Evolutionary conservation across 1,284 basidiomycete genomes (phyloP), one percentile per base, ranked within the genome.

Genomic region (Kalmanozyma brasiliensis): DNA sequence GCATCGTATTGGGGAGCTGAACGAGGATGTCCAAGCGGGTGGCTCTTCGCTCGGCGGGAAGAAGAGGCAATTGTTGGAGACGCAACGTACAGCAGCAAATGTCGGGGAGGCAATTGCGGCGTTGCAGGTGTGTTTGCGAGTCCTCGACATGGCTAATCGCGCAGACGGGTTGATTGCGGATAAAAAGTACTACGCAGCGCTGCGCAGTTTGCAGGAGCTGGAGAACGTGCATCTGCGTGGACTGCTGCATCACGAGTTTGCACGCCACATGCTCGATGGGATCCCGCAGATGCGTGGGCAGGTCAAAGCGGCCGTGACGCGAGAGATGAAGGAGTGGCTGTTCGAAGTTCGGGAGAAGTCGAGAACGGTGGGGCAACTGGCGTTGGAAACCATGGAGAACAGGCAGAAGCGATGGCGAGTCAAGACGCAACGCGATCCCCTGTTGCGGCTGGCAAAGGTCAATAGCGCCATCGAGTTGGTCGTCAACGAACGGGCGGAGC

Each of bases 21-120:
- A 88, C 77, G 84, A 85, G 10, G 86, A 87, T 67, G 85, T 87
- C 58, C 86, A 82, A 48, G 63, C 76, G 0, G 78, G 80, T 11
- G 79, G 80, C 0, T 55, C 69, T 16, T 67, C 72, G 13, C 41
- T 82, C 10, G 73, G 61, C 13, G 67, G 60, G 47, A 77, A 77
- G 49, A 82, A 82, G 43, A 57, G 59, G 23, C 68, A 69, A 40
- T 48, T 82, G 14, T 84, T 98, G 14, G 92, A 97, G 82, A 89
- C 91, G 22, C 92, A 92, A 84, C 91, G 93, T 83, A 94, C 94
- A 0, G 92, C 91, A 2, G 87, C 89, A 14, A 96, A 98, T 83
- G 86, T 99, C 33, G 94, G 98, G 82, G 94, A 98, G 78, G 93
- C 93, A 16, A 95, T 98, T 67, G 94, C 97, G 77, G 91, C 91